Percentiles rank a stretch among this genome's conserved stretches.
These are phyloP conservation scores for Candida namnaoensis DNA, from an alignment of 805 yeast genomes.

Conservation along the genomic window DNA sequence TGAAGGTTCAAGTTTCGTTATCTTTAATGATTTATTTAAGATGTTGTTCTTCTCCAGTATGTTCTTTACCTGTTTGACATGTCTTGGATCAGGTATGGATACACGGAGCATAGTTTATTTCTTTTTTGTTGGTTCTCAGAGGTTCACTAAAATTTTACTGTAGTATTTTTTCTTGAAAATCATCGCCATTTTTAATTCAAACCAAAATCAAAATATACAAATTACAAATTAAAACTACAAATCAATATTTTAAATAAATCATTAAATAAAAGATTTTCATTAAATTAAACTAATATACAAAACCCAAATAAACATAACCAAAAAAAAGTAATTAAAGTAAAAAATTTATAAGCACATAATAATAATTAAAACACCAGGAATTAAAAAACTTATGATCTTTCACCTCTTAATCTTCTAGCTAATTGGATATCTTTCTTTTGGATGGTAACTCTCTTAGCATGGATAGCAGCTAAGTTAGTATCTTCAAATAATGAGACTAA, in stretches of 20 bases:
- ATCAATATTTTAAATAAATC: neutral
- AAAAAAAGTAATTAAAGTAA: too few relatives aligned
- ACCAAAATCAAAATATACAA: neutral
- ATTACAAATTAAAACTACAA: neutral
- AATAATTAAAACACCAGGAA: too few relatives aligned
- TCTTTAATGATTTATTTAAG: too few relatives aligned
- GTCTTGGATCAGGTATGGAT: too few relatives aligned
- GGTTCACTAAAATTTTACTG: too few relatives aligned
- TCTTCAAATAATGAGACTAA: slow-evolving; percentile 94
- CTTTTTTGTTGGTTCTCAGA: neutral
- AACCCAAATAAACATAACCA: neutral
- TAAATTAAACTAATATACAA: neutral
- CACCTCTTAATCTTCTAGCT: slow-evolving; percentile 98
- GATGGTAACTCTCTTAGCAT: slow-evolving; percentile 98
- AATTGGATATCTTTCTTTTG: slow-evolving; percentile 97
- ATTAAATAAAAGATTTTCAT: neutral
- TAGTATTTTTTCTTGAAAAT: neutral
- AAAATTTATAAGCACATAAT: too few relatives aligned
- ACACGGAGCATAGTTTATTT: too few relatives aligned
- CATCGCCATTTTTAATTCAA: neutral
- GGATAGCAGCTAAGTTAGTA: slow-evolving; percentile 96
- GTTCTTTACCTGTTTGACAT: neutral
- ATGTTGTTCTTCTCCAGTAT: too few relatives aligned
- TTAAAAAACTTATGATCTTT: slow-evolving; percentile 54
- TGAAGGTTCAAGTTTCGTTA: too few relatives aligned